Percentiles rank a stretch among this genome's conserved stretches.
These are phyloP conservation scores for Urochloa ruziziensis DNA, from an alignment of 176 grass and related monocot species.

Conservation along the genomic window DNA sequence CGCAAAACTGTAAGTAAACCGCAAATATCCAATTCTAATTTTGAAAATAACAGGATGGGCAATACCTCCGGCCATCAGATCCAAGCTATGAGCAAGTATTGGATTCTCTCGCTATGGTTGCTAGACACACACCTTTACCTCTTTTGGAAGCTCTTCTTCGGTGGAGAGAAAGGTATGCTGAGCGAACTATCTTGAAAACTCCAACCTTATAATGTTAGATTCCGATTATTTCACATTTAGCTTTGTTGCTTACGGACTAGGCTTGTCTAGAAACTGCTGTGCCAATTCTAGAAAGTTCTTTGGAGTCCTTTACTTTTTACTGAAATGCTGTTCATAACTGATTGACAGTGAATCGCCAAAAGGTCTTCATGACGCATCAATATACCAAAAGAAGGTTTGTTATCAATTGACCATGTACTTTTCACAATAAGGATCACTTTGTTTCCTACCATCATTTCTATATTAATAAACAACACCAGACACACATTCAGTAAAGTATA, in stretches of 20 bases:
- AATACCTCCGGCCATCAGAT: constrained; percentile 91
- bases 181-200: neutral
- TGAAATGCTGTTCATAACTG: constrained; percentile 37
- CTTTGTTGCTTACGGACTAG: neutral
- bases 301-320: constrained; percentile 20
- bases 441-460: constrained; percentile 12
- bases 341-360: constrained; percentile 84
- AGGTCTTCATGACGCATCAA: constrained; percentile 89
- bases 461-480: neutral
- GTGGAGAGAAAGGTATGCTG: constrained; percentile 88
- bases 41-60: constrained; percentile 67
- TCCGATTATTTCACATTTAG: neutral
- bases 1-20: neutral
- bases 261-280: neutral
- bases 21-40: neutral
- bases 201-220: neutral
- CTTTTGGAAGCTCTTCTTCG: constrained; percentile 98
- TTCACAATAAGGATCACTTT: constrained; percentile 12
- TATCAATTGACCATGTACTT: constrained; percentile 20
- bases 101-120: constrained; percentile 97
- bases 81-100: constrained; percentile 96
- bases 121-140: constrained; percentile 91
- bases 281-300: neutral
- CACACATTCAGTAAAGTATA: neutral
- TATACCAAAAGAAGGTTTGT: constrained; percentile 93